Conservation (phyloP, 2,329 filamentous ascomycete species). For the Claviceps spartinae region DNA sequence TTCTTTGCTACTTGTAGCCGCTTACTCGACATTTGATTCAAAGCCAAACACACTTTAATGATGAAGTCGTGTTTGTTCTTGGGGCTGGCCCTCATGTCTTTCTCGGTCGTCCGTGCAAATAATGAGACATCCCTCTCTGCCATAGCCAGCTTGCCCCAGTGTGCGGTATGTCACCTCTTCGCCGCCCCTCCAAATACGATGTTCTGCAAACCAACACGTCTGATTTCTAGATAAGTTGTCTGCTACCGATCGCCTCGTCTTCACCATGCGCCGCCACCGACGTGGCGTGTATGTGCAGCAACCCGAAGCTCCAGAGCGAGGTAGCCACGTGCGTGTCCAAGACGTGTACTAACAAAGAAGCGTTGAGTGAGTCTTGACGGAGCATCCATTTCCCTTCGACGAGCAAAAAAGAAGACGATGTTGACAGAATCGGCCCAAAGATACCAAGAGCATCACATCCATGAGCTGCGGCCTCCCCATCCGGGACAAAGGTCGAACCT, state of each 20-base stretch:
- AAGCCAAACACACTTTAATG: not conserved
- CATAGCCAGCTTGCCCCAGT: conserved; percentile 1
- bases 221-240: conserved; percentile 9
- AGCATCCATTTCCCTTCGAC: too few relatives aligned
- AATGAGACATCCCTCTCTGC: not conserved
- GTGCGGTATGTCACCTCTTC: conserved; percentile 1
- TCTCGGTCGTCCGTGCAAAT: not conserved
- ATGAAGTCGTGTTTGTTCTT: not conserved
- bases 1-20: not conserved
- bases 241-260: conserved; percentile 11
- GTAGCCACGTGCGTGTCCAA: not conserved
- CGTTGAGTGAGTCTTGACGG: conserved; percentile 15
- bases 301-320: conserved; percentile 13
- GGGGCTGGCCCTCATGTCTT: not conserved
- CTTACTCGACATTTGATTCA: not conserved
- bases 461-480: conserved; percentile 10
- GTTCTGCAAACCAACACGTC: not conserved
- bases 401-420: not conserved
- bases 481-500: conserved; percentile 19
- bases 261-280: conserved; percentile 17
- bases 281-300: conserved; percentile 19
- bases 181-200: not conserved
- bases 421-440: not conserved
- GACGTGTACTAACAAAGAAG: conserved; percentile 12
- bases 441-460: conserved; percentile 12